A percentile compares a stretch with the other conserved stretches of the same genome.
phyloP scores from a whole-genome alignment of 805 yeast species.

The Schizosaccharomyces osmophilus region DNA sequence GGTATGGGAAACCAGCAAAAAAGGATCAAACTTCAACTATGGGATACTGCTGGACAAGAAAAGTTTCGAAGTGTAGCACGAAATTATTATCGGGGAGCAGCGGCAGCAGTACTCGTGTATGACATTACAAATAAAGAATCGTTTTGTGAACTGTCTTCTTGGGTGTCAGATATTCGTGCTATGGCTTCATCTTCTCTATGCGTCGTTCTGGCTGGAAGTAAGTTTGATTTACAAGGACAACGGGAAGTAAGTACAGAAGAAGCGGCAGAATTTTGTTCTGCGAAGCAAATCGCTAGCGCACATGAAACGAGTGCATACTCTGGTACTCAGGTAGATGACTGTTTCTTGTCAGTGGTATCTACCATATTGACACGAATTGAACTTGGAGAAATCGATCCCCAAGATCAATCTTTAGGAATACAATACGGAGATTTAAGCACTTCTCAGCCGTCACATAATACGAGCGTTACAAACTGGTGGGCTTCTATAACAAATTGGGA shows the following conservation, averaged over 20 bases:
- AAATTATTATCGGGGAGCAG: slow-evolving; percentile 86
- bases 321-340: slow-evolving; percentile 20
- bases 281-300: slow-evolving; percentile 17
- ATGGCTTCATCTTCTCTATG: slow-evolving; percentile 69
- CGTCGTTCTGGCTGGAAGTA: slow-evolving; percentile 76
- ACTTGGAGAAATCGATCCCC: slow-evolving; percentile 24
- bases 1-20: slow-evolving; percentile 12
- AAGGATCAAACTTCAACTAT: slow-evolving; percentile 32
- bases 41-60: slow-evolving; percentile 83
- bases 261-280: slow-evolving; percentile 14
- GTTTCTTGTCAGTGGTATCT: slow-evolving; percentile 18
- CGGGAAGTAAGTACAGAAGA: slow-evolving; percentile 15
- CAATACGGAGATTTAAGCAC: slow-evolving; percentile 25
- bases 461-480: not conserved
- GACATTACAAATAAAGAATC: slow-evolving; percentile 70
- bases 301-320: slow-evolving; percentile 20
- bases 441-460: slow-evolving; percentile 5
- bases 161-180: slow-evolving; percentile 72
- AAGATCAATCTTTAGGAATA: slow-evolving; percentile 22
- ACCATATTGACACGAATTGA: slow-evolving; percentile 24
- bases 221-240: slow-evolving; percentile 39
- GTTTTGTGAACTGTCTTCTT: slow-evolving; percentile 63
- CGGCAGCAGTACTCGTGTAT: slow-evolving; percentile 76
- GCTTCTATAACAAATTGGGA: not conserved
- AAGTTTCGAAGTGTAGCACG: slow-evolving; percentile 83